A percentile compares a stretch with the other conserved stretches of the same genome.
Conservation (phyloP, 768 basidiomycete genomes). For the Russula virescens region DNA sequence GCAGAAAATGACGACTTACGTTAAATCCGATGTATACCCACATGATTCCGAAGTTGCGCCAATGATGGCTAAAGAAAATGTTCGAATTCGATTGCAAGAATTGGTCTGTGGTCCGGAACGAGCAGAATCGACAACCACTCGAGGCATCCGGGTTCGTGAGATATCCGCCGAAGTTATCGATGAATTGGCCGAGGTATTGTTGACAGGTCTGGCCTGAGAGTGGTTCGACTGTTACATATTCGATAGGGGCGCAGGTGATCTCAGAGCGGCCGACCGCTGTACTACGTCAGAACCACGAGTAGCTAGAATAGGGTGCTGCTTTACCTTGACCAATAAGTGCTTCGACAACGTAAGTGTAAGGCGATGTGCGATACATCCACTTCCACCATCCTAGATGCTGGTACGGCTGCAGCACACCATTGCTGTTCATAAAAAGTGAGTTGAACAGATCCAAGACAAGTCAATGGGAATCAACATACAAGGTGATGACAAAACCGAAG, state of each 20-base stretch:
- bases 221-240: constrained; percentile 51
- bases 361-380: constrained; percentile 38
- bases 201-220: constrained; percentile 44
- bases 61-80: constrained; percentile 49
- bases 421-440: constrained; percentile 28
- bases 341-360: constrained; percentile 37
- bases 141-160: constrained; percentile 38
- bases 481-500: constrained; percentile 39
- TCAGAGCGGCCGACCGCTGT: constrained; percentile 45
- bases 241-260: constrained; percentile 53
- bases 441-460: background rate
- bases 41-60: constrained; percentile 46
- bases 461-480: constrained; percentile 30
- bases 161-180: constrained; percentile 42
- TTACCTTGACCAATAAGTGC: constrained; percentile 42
- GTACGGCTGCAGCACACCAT: constrained; percentile 46
- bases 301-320: constrained; percentile 13
- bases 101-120: constrained; percentile 50
- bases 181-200: constrained; percentile 41
- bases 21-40: constrained; percentile 40
- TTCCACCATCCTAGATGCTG: constrained; percentile 39
- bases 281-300: background rate
- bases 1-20: constrained; percentile 30
- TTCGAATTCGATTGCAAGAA: constrained; percentile 54
- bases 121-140: constrained; percentile 47